Base-by-base conservation (phyloP, 1,139 yeast genomes). In the Candida sojae region DNA sequence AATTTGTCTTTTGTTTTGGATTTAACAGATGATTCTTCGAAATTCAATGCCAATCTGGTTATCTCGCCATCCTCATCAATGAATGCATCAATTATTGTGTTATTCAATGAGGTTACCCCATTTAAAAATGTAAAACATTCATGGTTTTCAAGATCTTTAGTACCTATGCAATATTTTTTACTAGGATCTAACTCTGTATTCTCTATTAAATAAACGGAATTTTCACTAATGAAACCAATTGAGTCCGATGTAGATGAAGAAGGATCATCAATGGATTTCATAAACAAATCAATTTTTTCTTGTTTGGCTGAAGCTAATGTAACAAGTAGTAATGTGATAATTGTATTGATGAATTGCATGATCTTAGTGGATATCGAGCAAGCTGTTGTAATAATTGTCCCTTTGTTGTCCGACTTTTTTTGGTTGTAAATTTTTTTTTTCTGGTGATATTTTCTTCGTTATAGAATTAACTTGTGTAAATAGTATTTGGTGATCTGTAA, bases 101-200 rank as follows among this genome's bases (percentile, higher is more conserved):
- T 47, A 33, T 46, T 44, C 32, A 48, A 45, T 12, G 57, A 28
- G 10, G 40, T 46, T 8, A 41, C 26, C 2, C 52, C 50, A 29
- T 44, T 46, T 2, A 51, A 40, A 36, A 62, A 67, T 1, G 64
- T 58, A 49, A 73, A 70, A 45, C 79, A 74, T 29, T 64, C 67
- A 36, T 65, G 67, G 46, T 59, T 57, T 3, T 59, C 51, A 5
- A 69, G 36, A 33, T 63, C 71, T 2, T 56, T 50, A 5, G 75
- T 67, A 1, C 75, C 74, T 10, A 72, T 49, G 50, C 77, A 71
- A 53, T 62, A 64, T 23, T 45, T 45, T n/a, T 45, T 29, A 8
- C 31, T 31, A 9, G 45, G 37, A 12, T 49, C 38, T 31, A 51
- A 41, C 11, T 30, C 37, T 5, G 17, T 17, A 4, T 30, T 12